A percentile compares a stretch with the other conserved stretches of the same genome.
These are phyloP conservation scores for Yamadazyma atmosphaerica DNA, from an alignment of 1,139 yeast species.

Conservation along the genomic window DNA sequence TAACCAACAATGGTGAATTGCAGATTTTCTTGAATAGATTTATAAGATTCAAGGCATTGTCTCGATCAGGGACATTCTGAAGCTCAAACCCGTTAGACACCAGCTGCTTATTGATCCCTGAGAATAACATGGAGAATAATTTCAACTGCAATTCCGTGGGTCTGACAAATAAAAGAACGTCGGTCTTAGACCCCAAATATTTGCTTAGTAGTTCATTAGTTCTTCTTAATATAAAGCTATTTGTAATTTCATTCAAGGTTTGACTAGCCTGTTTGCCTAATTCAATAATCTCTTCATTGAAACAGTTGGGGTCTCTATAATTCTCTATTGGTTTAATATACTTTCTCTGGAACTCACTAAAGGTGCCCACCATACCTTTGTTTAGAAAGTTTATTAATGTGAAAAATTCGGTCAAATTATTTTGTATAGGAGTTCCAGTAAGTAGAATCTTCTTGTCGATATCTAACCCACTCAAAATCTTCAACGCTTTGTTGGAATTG, in stretches of 20 bases:
- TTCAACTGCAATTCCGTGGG: slow-evolving; percentile 66
- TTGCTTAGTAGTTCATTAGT: slow-evolving; percentile 63
- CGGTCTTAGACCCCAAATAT: slow-evolving; percentile 77
- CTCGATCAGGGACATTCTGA: slow-evolving; percentile 7
- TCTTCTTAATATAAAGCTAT: slow-evolving; percentile 70
- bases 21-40: slow-evolving; percentile 79
- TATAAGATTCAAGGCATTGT: slow-evolving; percentile 64
- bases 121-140: slow-evolving; percentile 38
- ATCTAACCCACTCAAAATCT: slow-evolving; percentile 56
- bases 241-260: slow-evolving; percentile 62
- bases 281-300: slow-evolving; percentile 46
- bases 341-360: slow-evolving; percentile 60
- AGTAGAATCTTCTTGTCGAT: slow-evolving; percentile 62
- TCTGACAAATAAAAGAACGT: slow-evolving; percentile 72
- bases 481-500: slow-evolving; percentile 66
- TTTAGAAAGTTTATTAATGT: slow-evolving; percentile 80
- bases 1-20: slow-evolving; percentile 71
- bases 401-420: slow-evolving; percentile 81
- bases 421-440: slow-evolving; percentile 95
- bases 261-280: slow-evolving; percentile 63
- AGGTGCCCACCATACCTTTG: slow-evolving; percentile 76
- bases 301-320: slow-evolving; percentile 73
- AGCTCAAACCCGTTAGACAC: slow-evolving; percentile 34
- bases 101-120: neutral
- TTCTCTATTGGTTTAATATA: slow-evolving; percentile 71